These are phyloP conservation scores for Taiozyma sp. DNA, from an alignment of 1,139 yeast genomes.

Conservation along the genomic window DNA sequence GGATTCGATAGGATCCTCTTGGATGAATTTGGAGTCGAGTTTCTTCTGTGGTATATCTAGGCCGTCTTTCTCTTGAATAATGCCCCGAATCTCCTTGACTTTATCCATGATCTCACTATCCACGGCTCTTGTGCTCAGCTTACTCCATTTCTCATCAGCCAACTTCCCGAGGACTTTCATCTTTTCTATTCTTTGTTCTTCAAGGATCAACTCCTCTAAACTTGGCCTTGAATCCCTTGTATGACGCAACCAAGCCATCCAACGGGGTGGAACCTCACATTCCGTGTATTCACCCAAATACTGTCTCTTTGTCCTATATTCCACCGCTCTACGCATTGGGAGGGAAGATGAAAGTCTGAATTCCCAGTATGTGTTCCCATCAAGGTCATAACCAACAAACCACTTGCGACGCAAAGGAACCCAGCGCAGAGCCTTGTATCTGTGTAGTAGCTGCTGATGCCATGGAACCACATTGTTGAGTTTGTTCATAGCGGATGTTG, in stretches of 20 bases:
- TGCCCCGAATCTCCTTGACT: constrained; percentile 6
- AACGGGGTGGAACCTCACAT: constrained; percentile 50
- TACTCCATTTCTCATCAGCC: constrained; percentile 58
- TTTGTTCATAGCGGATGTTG: constrained; percentile 30
- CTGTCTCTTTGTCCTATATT: constrained; percentile 28
- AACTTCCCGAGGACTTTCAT: constrained; percentile 52
- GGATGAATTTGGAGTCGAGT: neutral
- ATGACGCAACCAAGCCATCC: constrained; percentile 78
- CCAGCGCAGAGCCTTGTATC: constrained; percentile 56
- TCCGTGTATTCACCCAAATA: constrained; percentile 33
- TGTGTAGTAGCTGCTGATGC: constrained; percentile 40
- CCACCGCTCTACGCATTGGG: constrained; percentile 33
- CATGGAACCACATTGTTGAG: constrained; percentile 29
- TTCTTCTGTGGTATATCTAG: neutral
- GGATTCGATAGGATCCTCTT: constrained; percentile 30
- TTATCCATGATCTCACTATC: neutral
- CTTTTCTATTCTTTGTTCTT: constrained; percentile 50
- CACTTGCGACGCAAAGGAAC: constrained; percentile 59
- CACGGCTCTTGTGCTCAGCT: neutral
- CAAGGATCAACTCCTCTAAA: constrained; percentile 54
- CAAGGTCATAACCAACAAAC: constrained; percentile 57
- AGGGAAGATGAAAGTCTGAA: constrained; percentile 35
- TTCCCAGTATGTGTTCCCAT: constrained; percentile 87
- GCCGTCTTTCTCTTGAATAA: neutral
- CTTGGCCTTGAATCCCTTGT: constrained; percentile 60